Evolutionary conservation across 768 basidiomycete species (phyloP).

Genomic region (Tricholoma furcatifolium): DNA sequence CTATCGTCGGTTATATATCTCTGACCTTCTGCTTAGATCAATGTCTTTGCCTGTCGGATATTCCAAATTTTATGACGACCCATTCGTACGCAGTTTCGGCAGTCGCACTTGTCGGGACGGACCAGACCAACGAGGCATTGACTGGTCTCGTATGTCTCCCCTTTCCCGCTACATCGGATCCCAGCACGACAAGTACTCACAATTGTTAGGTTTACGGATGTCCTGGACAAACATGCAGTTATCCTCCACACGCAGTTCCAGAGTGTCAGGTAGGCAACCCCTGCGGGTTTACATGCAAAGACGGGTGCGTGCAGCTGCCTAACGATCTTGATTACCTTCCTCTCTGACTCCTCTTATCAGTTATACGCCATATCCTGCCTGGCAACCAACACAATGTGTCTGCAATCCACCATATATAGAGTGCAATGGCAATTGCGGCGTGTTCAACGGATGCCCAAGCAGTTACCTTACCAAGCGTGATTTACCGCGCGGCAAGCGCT

Average conservation of each 20-base stretch:
- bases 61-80: constrained; percentile 33
- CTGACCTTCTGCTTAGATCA: constrained; percentile 25
- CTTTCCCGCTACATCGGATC: neutral
- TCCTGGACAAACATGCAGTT: constrained; percentile 30
- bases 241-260: constrained; percentile 39
- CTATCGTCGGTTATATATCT: neutral
- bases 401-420: constrained; percentile 39
- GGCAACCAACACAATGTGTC: constrained; percentile 36
- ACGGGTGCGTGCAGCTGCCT: constrained; percentile 33
- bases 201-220: constrained; percentile 4
- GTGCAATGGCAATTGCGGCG: constrained; percentile 51
- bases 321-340: neutral
- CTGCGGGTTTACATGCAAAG: constrained; percentile 45
- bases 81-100: constrained; percentile 30
- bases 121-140: constrained; percentile 26
- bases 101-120: constrained; percentile 28
- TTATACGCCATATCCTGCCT: constrained; percentile 24
- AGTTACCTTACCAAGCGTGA: constrained; percentile 31
- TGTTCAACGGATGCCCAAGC: constrained; percentile 32
- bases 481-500: constrained; percentile 23
- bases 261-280: constrained; percentile 33
- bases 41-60: constrained; percentile 42
- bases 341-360: neutral
- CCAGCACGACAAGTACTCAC: neutral
- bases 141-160: constrained; percentile 31